Evolutionary conservation across 225 moss, liverwort and hornwort species (phyloP).

Genomic region (Rhytidiadelphus loreus): DNA sequence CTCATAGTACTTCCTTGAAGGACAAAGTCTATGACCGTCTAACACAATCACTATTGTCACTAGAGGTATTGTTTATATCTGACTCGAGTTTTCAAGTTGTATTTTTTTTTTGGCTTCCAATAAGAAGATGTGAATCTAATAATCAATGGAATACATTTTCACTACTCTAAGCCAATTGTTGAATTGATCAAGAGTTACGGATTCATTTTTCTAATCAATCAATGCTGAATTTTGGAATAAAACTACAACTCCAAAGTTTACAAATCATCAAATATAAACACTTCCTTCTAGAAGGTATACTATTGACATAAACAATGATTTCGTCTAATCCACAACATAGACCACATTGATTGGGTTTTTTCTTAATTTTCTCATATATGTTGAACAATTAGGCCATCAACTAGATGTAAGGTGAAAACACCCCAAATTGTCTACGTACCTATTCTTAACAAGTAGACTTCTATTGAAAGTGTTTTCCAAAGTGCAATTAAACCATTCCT

Average conservation of each 20-base stretch:
- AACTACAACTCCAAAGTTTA: not conserved
- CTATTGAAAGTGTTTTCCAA: accelerated
- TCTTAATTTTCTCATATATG: not conserved
- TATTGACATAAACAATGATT: not conserved
- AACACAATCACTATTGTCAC: accelerated
- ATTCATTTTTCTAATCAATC: not conserved
- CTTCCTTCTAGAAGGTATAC: not conserved
- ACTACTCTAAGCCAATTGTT: too few relatives aligned
- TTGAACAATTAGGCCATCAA: not conserved
- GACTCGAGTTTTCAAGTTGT: not conserved
- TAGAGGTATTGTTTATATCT: not conserved
- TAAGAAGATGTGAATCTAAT: not conserved
- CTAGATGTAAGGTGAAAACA: not conserved
- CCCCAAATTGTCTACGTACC: accelerated
- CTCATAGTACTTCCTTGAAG: accelerated
- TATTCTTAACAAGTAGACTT: not conserved
- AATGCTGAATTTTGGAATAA: not conserved
- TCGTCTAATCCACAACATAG: not conserved
- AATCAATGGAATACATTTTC: not conserved
- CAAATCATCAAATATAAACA: not conserved
- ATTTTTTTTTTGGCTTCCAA: not conserved
- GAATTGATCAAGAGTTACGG: not conserved
- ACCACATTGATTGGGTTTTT: not conserved
- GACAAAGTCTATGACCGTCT: too few relatives aligned
- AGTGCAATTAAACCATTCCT: not conserved